Percentiles rank a stretch among this genome's conserved stretches.
phyloP scores from a whole-genome alignment of 2,329 filamentous ascomycete species.

The Aureobasidium sp. region DNA sequence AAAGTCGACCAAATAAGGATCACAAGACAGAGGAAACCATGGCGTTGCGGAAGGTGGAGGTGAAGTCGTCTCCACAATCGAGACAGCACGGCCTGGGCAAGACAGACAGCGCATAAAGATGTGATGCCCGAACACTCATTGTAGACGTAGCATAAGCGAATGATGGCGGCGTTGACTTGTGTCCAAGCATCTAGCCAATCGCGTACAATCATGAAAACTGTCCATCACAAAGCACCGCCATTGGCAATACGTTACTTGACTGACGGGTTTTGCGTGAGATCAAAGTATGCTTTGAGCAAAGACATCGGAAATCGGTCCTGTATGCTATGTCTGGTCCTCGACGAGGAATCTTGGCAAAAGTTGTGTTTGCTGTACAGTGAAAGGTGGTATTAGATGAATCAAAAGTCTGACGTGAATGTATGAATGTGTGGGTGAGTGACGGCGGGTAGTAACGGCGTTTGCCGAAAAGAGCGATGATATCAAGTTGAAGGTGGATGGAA shows the following conservation, averaged over 20 bases:
- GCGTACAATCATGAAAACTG: too few relatives aligned
- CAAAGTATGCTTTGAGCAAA: too few relatives aligned
- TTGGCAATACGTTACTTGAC: too few relatives aligned
- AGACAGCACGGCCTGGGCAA: background rate
- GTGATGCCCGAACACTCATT: background rate
- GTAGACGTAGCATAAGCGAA: background rate
- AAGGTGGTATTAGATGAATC: too few relatives aligned
- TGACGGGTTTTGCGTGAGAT: too few relatives aligned
- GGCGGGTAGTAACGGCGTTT: background rate
- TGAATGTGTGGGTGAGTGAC: background rate
- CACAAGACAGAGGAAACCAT: background rate
- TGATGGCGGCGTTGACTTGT: background rate
- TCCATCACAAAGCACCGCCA: too few relatives aligned
- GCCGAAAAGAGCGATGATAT: background rate
- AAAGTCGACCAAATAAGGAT: background rate
- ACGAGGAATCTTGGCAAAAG: too few relatives aligned
- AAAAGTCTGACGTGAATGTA: conserved; percentile 1
- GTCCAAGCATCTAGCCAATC: too few relatives aligned
- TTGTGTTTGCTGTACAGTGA: too few relatives aligned
- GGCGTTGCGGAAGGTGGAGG: conserved; percentile 4
- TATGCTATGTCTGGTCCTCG: too few relatives aligned
- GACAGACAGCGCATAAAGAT: background rate
- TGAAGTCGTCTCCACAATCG: background rate
- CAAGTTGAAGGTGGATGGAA: background rate
- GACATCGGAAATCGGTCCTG: too few relatives aligned